These are phyloP conservation scores for Wilcoxina mikolae DNA, from an alignment of 495 filamentous ascomycete species.

Conservation along the genomic window DNA sequence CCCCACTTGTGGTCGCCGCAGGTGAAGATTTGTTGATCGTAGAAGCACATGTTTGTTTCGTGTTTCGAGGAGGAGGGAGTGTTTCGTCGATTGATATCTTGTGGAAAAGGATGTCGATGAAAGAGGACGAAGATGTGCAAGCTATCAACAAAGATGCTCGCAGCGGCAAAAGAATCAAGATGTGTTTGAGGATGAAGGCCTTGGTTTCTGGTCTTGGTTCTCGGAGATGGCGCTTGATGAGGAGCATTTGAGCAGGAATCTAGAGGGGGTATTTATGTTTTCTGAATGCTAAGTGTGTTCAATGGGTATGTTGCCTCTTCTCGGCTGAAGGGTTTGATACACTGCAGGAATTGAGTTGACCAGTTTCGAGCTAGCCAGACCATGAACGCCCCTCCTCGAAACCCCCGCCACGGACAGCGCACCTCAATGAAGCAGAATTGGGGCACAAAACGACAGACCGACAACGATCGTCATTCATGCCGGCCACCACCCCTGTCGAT, in stretches of 20 bases:
- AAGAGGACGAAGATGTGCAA: constrained; percentile 5
- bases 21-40: constrained; percentile 29
- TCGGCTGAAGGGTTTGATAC: constrained; percentile 9
- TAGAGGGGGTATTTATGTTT: constrained; percentile 27
- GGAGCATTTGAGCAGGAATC: constrained; percentile 21
- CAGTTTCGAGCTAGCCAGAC: constrained; percentile 28
- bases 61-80: constrained; percentile 17
- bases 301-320: constrained; percentile 5
- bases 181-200: constrained; percentile 2
- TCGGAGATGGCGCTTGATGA: constrained; percentile 5
- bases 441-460: constrained; percentile 23
- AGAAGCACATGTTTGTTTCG: constrained; percentile 28
- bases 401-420: constrained; percentile 25
- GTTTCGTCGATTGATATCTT: constrained; percentile 19
- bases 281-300: constrained; percentile 1
- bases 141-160: constrained; percentile 1
- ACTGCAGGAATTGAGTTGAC: constrained; percentile 17
- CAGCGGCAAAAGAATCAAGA: constrained; percentile 4
- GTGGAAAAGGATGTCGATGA: constrained; percentile 9
- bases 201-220: not conserved
- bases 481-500: constrained; percentile 23
- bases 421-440: constrained; percentile 27
- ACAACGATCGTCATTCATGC: constrained; percentile 27
- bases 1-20: constrained; percentile 97
- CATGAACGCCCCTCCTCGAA: constrained; percentile 18